Base-by-base conservation (phyloP, 2,329 filamentous ascomycete genomes). In the Ophiostoma australiae region DNA sequence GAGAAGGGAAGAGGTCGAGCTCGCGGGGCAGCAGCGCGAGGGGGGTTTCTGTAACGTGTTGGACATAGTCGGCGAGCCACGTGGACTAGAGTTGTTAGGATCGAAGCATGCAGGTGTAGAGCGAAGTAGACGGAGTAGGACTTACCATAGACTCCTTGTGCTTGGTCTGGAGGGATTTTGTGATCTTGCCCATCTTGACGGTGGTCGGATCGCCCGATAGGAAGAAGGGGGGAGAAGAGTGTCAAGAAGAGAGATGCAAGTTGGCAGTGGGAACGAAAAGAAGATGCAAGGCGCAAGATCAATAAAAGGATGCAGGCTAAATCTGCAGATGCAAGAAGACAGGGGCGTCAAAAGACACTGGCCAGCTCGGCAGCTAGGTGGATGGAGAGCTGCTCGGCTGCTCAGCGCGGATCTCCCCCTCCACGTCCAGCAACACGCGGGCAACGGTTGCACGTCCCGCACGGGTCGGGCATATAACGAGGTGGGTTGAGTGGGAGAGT, bases 11-110 rank as follows among this genome's bases (percentile, higher is more conserved):
- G 71, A 86, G 87, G 76, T 86, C 85, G 74, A 99, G 90, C 75
- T 91, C 87, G 76, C 87, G 83, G 75, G 93, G 92, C 75, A 99
- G 85, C 78, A 91, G 87, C 76, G 90, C 89, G 76, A 97, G 82
- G 67, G 93, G 87, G 74, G 87, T 84, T 72, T 86, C 85, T 75
- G 88, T 89, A 68, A 91, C 89, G 75, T 85, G 84, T 76, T 89
- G 84, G 77, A 97, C 90, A 78, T 94, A 98, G 70, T 90, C 86
- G 80, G 90, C 87, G 75, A 98, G 86, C 85, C 91, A 97, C 75
- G 93, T 90, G 80, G 95, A 97, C 92, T 97, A n/a, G 44, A 3
- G 35, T 15, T 10, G 27, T 52, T 68, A 67, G 44, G 20, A 8
- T 15, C 20, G n/a, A 15, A n/a, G 15, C 39, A 52, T 23, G 33